Base-by-base conservation (phyloP, 352 stramenopile species). In the Pythium chondricola region DNA sequence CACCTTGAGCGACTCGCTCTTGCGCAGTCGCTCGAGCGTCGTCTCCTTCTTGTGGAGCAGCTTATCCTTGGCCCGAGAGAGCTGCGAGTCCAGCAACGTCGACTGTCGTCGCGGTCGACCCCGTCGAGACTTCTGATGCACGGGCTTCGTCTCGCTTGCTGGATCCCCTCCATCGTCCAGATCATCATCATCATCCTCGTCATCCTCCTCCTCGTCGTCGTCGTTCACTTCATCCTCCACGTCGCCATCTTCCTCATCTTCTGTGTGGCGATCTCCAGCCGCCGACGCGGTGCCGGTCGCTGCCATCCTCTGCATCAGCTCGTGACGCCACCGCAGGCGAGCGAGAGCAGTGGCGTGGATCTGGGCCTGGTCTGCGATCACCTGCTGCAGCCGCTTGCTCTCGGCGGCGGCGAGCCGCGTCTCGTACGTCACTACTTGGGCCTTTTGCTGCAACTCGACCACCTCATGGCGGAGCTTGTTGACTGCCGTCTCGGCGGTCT, bases 31-130 rank as follows among this genome's bases (percentile, higher is more conserved):
- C 24, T 68, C 68, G 14, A 70, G 30, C 18, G 67, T 72, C 13
- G 72, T 84, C 45, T 85, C 77, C 39, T 80, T 78, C 68, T 88
- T 88, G 47, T 87, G 77, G 38, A 86, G 68, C 38, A 88, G 47
- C 48, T 86, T 87, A 35, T 86, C 78, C 47, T 87, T 88, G 14
- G 75, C 65, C 31, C 67, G 76, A 6, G 63, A 54, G 21, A 89
- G 77, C 42, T 79, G 80, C 20, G 57, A 41, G 33, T 83, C 75
- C 27, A 52, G 48, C 4, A 48, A 10, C 2, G 22, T 36, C 22
- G 42, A 18, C 32, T 47, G 36, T 5, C 35, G 39, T 14, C 20
- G 25, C 18, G 13, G 11, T 4, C 41, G 32, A 9, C 18, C 17
- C 18, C 20, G 14, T n/a, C 35, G 38, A 7, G n/a, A 43, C 9